Percentiles rank a stretch among this genome's conserved stretches.
phyloP scores from a whole-genome alignment of 129 eudicot genomes.

The Centrapalus pauciflorus region DNA sequence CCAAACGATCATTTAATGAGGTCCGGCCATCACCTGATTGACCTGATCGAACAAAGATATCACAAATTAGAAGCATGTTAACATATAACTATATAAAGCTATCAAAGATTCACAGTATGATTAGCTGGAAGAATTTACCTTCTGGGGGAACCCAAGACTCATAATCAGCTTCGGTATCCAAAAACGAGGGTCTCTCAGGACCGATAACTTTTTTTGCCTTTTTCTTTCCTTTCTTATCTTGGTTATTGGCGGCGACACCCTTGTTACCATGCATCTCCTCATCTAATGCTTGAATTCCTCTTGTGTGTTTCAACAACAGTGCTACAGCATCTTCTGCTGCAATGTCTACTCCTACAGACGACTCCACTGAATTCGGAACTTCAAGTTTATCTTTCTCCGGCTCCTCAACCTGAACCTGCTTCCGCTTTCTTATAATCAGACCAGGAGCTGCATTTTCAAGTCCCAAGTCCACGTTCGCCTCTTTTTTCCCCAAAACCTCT shows the following conservation, averaged over 20 bases:
- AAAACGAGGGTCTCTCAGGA: conserved; percentile 70
- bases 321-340: conserved; percentile 86
- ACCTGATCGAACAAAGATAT: conserved; percentile 36
- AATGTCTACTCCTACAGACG: conserved; percentile 36
- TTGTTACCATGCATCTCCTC: conserved; percentile 29
- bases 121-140: conserved; percentile 41
- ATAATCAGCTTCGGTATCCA: conserved; percentile 36
- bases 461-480: conserved; percentile 29
- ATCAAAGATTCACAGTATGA: not conserved
- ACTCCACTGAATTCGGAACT: conserved; percentile 25
- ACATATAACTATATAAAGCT: not conserved
- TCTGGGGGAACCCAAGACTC: conserved; percentile 93
- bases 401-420: conserved; percentile 60
- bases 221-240: conserved; percentile 40
- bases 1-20: conserved; percentile 81
- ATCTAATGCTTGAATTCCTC: conserved; percentile 48
- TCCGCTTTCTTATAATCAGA: conserved; percentile 76
- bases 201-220: conserved; percentile 63
- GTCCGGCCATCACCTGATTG: conserved; percentile 97
- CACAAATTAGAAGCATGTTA: not conserved
- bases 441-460: conserved; percentile 95
- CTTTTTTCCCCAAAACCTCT: conserved; percentile 41
- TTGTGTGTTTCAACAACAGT: conserved; percentile 68
- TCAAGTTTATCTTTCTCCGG: conserved; percentile 30
- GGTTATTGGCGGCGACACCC: conserved; percentile 14